A percentile compares a stretch with the other conserved stretches of the same genome.
These are phyloP conservation scores for Plasmopara halstedii DNA, from an alignment of 352 stramenopile species.

Conservation along the genomic window DNA sequence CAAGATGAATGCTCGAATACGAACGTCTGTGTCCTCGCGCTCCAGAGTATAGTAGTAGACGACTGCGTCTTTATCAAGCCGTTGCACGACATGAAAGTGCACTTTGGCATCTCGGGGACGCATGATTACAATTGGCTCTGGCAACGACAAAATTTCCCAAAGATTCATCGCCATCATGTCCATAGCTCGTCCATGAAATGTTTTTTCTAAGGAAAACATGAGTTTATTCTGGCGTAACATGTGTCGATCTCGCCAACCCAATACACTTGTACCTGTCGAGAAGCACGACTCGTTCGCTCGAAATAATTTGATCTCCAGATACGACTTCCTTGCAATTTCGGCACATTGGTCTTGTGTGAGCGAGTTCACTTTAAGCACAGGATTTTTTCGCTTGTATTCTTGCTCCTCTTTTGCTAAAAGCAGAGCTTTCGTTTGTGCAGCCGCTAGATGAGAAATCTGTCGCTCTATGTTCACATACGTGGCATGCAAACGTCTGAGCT, in stretches of 20 bases:
- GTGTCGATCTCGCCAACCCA: constrained; percentile 63
- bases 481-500: constrained; percentile 36
- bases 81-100: constrained; percentile 59
- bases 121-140: constrained; percentile 37
- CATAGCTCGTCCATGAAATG: constrained; percentile 26
- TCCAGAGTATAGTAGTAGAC: constrained; percentile 71
- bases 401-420: constrained; percentile 22
- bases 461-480: constrained; percentile 43
- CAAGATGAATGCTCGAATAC: constrained; percentile 54
- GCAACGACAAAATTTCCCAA: constrained; percentile 45
- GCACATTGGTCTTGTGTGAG: constrained; percentile 36
- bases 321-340: constrained; percentile 37
- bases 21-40: constrained; percentile 36
- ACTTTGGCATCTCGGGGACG: constrained; percentile 45
- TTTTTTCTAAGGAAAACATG: constrained; percentile 63
- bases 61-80: constrained; percentile 44
- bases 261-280: constrained; percentile 47
- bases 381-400: constrained; percentile 37
- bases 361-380: constrained; percentile 31
- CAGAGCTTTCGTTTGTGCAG: constrained; percentile 33
- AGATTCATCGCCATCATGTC: constrained; percentile 35
- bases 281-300: constrained; percentile 38
- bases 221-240: constrained; percentile 39
- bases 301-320: constrained; percentile 43
- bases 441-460: constrained; percentile 31